Percentiles rank a stretch among this genome's conserved stretches.
These are phyloP conservation scores for Cyclotella sp. DNA, from an alignment of 108 stramenopile species.

Conservation along the genomic window DNA sequence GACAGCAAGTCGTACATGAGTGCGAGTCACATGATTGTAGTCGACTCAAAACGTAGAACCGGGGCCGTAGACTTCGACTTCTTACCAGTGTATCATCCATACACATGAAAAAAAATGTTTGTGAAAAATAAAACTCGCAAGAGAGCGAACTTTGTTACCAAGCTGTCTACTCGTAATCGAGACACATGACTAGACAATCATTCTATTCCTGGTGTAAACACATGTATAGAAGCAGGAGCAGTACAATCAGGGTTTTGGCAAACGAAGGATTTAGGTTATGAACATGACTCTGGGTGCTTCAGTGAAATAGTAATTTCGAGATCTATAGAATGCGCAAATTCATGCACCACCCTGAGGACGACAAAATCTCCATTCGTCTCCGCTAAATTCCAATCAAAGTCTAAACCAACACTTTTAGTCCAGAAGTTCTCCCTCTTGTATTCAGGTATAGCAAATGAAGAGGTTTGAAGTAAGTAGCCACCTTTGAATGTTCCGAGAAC, in stretches of 20 bases:
- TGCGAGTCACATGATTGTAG: too few relatives aligned
- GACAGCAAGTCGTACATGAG: too few relatives aligned
- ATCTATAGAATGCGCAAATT: slow-evolving; percentile 28
- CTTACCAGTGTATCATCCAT: too few relatives aligned
- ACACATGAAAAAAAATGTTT: too few relatives aligned
- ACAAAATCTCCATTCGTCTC: slow-evolving; percentile 28
- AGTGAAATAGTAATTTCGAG: slow-evolving; percentile 30
- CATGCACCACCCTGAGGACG: slow-evolving; percentile 41
- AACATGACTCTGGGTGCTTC: slow-evolving; percentile 1
- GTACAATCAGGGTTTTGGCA: not conserved
- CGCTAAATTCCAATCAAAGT: slow-evolving; percentile 40
- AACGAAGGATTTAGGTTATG: not conserved
- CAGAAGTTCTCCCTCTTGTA: slow-evolving; percentile 9
- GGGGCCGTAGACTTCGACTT: too few relatives aligned
- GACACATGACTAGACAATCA: too few relatives aligned
- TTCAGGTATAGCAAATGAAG: slow-evolving; percentile 28
- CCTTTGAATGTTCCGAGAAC: slow-evolving; percentile 29
- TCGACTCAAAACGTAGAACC: too few relatives aligned
- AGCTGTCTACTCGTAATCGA: too few relatives aligned
- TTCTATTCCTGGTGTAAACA: too few relatives aligned
- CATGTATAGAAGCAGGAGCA: too few relatives aligned
- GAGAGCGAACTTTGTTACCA: too few relatives aligned
- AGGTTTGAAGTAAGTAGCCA: slow-evolving; percentile 32
- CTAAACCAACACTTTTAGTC: slow-evolving; percentile 22
- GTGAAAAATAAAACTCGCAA: too few relatives aligned